Percentiles rank a stretch among this genome's conserved stretches.
phyloP scores from a whole-genome alignment of 805 yeast genomes.

The Pichia cabralensis region DNA sequence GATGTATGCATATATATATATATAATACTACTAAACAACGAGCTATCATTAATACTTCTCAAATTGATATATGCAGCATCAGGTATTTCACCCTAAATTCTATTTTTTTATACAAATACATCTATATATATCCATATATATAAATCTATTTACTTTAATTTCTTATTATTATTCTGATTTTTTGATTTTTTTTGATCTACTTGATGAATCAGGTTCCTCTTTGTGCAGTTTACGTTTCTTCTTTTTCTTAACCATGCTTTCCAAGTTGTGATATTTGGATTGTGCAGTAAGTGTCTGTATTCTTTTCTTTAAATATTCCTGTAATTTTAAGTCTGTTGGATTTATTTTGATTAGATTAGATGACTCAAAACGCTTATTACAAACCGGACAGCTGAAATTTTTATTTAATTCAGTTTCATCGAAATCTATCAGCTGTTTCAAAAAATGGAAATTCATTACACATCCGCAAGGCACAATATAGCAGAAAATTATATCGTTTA shows the following conservation, averaged over 20 bases:
- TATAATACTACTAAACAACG: background rate
- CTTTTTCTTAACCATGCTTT: slow-evolving; percentile 12
- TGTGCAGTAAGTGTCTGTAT: too few relatives aligned
- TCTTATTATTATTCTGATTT: too few relatives aligned
- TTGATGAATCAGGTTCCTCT: too few relatives aligned
- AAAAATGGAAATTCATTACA: slow-evolving; percentile 26
- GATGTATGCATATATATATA: too few relatives aligned
- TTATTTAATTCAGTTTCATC: slow-evolving; percentile 3
- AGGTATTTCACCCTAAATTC: too few relatives aligned
- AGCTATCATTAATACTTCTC: too few relatives aligned
- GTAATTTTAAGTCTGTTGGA: slow-evolving; percentile 7
- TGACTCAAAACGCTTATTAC: slow-evolving; percentile 19
- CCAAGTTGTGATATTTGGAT: slow-evolving; percentile 31
- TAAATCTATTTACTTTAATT: background rate
- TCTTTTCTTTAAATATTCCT: slow-evolving; percentile 13
- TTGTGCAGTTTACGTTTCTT: slow-evolving; percentile 10
- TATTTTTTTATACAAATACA: background rate
- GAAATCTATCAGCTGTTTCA: slow-evolving; percentile 16
- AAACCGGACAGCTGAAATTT: slow-evolving; percentile 36
- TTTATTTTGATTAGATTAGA: slow-evolving; percentile 27
- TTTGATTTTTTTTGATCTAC: too few relatives aligned
- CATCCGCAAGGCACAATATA: slow-evolving; percentile 40
- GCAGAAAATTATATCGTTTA: slow-evolving; percentile 24
- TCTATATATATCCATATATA: background rate
- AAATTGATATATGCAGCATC: too few relatives aligned